Evolutionary conservation across 441 rosid genomes (phyloP).

Genomic region (Biscutella auriculata): DNA sequence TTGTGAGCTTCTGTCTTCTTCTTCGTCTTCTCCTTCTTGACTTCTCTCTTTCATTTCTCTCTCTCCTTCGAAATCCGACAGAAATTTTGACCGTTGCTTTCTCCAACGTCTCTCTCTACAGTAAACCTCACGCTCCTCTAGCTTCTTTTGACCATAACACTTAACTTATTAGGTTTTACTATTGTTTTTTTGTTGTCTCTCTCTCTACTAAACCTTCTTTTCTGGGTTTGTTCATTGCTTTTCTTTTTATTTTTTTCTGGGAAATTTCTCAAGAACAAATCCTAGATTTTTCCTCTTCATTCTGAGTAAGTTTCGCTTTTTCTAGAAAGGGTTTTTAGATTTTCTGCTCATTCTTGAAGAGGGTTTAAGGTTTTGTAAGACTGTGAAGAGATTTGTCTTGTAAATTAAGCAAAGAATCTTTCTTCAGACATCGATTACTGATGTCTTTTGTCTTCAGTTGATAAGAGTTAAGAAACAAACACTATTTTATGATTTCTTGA

Average conservation of each 20-base stretch:
- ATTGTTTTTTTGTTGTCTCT: slow-evolving; percentile 1
- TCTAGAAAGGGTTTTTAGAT: too few relatives aligned
- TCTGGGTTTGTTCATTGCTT: slow-evolving; percentile 2
- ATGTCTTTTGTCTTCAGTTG: too few relatives aligned
- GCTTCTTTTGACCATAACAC: slow-evolving; percentile 16
- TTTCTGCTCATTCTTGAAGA: not conserved
- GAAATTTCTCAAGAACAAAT: not conserved
- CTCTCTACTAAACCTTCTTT: not conserved
- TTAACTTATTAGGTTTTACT: slow-evolving; percentile 10
- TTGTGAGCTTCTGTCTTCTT: slow-evolving; percentile 5
- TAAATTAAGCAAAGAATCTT: slow-evolving; percentile 7
- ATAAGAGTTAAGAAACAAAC: too few relatives aligned
- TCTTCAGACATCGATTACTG: too few relatives aligned
- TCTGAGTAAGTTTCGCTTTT: too few relatives aligned
- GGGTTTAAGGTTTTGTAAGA: not conserved
- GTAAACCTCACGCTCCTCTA: slow-evolving; percentile 21
- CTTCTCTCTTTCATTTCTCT: slow-evolving; percentile 20
- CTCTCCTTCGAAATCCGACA: slow-evolving; percentile 20
- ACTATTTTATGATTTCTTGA: too few relatives aligned
- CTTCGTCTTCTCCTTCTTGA: slow-evolving; percentile 9
- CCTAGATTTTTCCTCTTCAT: not conserved
- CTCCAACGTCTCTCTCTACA: slow-evolving; percentile 17
- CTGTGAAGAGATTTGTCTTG: not conserved
- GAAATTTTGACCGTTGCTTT: slow-evolving; percentile 23
- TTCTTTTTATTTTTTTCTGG: not conserved